These are phyloP conservation scores for Ceriops tagal DNA, from an alignment of 345 rosid species.

Conservation along the genomic window DNA sequence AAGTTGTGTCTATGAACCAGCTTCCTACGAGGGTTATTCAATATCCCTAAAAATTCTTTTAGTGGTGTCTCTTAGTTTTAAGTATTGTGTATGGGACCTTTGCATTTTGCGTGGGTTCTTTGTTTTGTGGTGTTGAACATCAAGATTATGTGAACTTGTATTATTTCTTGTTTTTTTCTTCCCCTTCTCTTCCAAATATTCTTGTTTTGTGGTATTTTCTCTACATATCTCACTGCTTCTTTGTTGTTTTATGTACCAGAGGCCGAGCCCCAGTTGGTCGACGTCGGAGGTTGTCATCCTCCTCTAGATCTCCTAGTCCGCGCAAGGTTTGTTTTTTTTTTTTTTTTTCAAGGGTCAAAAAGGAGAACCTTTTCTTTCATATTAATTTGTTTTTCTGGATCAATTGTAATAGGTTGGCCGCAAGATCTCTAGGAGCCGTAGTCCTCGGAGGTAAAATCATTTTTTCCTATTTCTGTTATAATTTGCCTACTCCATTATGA, in stretches of 20 bases:
- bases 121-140: no score
- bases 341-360: neutral
- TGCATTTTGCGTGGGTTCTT: no score
- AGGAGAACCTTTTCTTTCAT: neutral
- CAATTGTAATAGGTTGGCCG: conserved; percentile 43
- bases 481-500: neutral
- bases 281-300: conserved; percentile 87
- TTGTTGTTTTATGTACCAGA: conserved; percentile 32
- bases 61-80: no score
- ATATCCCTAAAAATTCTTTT: no score
- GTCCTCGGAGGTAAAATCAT: conserved; percentile 68
- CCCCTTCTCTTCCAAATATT: no score
- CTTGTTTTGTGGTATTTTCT: no score
- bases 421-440: conserved; percentile 59
- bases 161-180: no score
- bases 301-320: conserved; percentile 82
- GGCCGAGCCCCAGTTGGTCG: conserved; percentile 79
- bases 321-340: conserved; percentile 58
- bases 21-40: no score
- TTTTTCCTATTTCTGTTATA: neutral
- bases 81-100: no score
- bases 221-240: neutral
- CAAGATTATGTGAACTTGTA: no score
- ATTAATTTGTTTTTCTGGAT: neutral
- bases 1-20: no score